These are phyloP conservation scores for Podila horticola DNA, from an alignment of 192 early-diverging fungal genomes.

Conservation along the genomic window DNA sequence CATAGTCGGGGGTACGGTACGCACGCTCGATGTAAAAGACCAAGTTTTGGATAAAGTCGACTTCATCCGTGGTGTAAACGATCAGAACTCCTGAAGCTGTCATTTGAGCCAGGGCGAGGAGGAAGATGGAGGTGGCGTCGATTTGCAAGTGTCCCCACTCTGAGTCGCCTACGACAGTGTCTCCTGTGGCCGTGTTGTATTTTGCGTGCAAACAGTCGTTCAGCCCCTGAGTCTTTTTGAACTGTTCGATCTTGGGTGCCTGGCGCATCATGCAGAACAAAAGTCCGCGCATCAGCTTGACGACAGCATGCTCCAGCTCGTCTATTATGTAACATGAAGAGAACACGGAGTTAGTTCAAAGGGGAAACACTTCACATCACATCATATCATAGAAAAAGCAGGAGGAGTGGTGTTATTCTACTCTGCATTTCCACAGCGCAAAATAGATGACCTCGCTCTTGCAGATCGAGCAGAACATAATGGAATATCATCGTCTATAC, in stretches of 20 bases:
- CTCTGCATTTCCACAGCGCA: no score
- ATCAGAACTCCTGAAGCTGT: constrained; percentile 77
- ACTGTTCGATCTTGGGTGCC: constrained; percentile 79
- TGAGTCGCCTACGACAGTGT: constrained; percentile 81
- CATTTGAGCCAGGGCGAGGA: constrained; percentile 83
- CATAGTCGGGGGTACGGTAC: constrained; percentile 85
- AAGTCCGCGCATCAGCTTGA: constrained; percentile 86
- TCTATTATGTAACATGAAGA: constrained; percentile 52
- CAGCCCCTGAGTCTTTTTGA: constrained; percentile 80
- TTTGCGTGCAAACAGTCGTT: constrained; percentile 85
- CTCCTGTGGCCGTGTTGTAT: constrained; percentile 85
- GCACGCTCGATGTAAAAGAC: constrained; percentile 86
- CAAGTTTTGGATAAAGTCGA: constrained; percentile 84
- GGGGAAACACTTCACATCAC: neutral
- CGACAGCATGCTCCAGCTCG: constrained; percentile 85
- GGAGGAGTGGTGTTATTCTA: no score
- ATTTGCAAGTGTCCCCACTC: constrained; percentile 91
- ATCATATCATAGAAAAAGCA: no score
- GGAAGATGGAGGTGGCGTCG: constrained; percentile 84
- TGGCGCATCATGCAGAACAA: constrained; percentile 85
- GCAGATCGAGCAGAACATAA: no score
- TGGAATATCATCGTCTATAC: no score
- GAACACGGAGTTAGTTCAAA: neutral
- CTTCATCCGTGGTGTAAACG: constrained; percentile 84
- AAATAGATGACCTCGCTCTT: no score